These are phyloP conservation scores for Emmonsiellopsis sp. DNA, from an alignment of 2,329 filamentous ascomycete species.

Conservation along the genomic window DNA sequence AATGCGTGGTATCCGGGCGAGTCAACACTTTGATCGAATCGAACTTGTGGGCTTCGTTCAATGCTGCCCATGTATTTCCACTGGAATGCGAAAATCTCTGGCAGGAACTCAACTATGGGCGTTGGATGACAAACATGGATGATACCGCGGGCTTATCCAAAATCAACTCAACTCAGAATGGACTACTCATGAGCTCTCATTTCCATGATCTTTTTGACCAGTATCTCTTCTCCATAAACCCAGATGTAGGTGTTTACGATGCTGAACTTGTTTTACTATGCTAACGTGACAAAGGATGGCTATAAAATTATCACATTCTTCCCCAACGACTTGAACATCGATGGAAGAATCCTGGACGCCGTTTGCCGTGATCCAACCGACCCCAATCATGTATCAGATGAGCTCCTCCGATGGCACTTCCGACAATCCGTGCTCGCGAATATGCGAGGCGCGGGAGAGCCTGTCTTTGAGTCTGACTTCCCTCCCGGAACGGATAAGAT, in stretches of 20 bases:
- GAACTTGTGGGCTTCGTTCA: conserved; percentile 11
- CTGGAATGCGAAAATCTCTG: conserved; percentile 15
- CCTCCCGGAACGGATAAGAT: conserved; percentile 16
- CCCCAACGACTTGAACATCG: conserved; percentile 6
- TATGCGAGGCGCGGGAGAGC: conserved; percentile 18
- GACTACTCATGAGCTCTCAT: conserved; percentile 6
- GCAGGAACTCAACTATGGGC: conserved; percentile 12
- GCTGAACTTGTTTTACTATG: neutral
- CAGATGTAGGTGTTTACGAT: conserved; percentile 10
- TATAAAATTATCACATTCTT: conserved; percentile 11
- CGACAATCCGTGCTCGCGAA: conserved; percentile 17
- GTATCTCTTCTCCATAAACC: conserved; percentile 13
- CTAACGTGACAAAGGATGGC: conserved; percentile 11
- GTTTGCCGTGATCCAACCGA: conserved; percentile 10
- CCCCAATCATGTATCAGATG: conserved; percentile 9
- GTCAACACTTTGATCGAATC: conserved; percentile 7
- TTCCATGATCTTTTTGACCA: conserved; percentile 11
- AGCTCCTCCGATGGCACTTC: conserved; percentile 17
- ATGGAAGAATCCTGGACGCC: conserved; percentile 12
- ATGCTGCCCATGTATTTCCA: conserved; percentile 20
- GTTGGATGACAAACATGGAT: conserved; percentile 13
- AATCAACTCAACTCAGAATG: conserved; percentile 14
- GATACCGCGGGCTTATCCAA: conserved; percentile 6
- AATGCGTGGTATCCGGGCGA: conserved; percentile 15
- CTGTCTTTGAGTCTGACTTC: conserved; percentile 17